Percentiles rank a stretch among this genome's conserved stretches.
Evolutionary conservation across 75 land plant species (phyloP).

Genomic region (Larix kaempferi): DNA sequence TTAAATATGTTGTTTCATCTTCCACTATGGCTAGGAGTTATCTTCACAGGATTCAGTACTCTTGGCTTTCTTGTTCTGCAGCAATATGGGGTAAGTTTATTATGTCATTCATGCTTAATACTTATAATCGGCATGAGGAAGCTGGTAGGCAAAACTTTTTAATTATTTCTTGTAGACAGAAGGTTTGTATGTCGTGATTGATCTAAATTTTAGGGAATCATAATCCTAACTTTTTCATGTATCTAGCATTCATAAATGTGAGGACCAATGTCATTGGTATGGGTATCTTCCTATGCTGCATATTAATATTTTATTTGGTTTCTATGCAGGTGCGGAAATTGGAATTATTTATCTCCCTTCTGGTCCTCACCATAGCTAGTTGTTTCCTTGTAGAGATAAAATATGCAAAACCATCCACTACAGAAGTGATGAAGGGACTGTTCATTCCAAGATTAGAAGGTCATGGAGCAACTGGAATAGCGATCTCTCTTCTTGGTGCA

Average conservation of each 20-base stretch:
- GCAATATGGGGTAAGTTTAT: conserved; percentile 20
- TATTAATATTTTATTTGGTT: background rate
- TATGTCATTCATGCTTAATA: background rate
- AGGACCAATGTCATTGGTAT: background rate
- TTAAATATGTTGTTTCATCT: conserved; percentile 29
- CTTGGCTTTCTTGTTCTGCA: conserved; percentile 23
- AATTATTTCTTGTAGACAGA: background rate
- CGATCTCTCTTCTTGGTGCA: conserved; percentile 46
- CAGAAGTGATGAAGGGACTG: conserved; percentile 15
- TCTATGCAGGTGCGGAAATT: conserved; percentile 20
- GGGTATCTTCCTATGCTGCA: background rate
- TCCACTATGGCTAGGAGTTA: conserved; percentile 39
- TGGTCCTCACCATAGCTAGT: conserved; percentile 24
- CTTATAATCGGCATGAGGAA: background rate
- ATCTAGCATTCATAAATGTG: background rate
- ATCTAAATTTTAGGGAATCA: background rate
- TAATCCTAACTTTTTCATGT: background rate
- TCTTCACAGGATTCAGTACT: conserved; percentile 30
- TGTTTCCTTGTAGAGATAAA: conserved; percentile 24
- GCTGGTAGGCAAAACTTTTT: background rate
- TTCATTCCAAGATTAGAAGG: conserved; percentile 15
- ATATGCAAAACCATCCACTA: conserved; percentile 17
- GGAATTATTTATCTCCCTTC: conserved; percentile 22
- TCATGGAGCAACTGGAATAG: conserved; percentile 22
- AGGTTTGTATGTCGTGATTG: background rate